A percentile compares a stretch with the other conserved stretches of the same genome.
These are phyloP conservation scores for Cladobotryum protrusum DNA, from an alignment of 2,329 filamentous ascomycete species.

Conservation along the genomic window DNA sequence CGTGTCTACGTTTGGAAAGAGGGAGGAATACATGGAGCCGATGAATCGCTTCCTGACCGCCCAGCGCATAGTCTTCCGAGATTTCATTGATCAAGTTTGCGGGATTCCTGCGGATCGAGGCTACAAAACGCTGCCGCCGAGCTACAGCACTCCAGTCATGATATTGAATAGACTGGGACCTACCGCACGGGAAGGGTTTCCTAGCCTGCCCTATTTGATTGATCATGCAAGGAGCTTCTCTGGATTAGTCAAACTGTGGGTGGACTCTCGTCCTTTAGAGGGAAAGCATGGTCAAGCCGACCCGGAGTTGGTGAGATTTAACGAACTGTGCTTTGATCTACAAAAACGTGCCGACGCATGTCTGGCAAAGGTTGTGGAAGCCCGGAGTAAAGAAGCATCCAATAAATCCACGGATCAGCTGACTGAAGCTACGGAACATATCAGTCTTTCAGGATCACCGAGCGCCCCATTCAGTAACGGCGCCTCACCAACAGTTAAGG, in stretches of 20 bases:
- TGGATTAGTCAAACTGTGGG: constrained; percentile 74
- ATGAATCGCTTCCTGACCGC: constrained; percentile 84
- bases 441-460: constrained; percentile 29
- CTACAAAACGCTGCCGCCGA: constrained; percentile 63
- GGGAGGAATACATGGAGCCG: constrained; percentile 98
- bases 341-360: constrained; percentile 48
- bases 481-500: constrained; percentile 20
- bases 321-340: constrained; percentile 43
- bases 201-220: constrained; percentile 85
- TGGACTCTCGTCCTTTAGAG: constrained; percentile 46
- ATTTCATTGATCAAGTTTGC: constrained; percentile 82
- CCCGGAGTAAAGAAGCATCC: constrained; percentile 33
- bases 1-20: constrained; percentile 83
- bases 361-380: constrained; percentile 41
- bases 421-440: constrained; percentile 43
- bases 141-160: constrained; percentile 87
- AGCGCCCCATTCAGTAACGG: constrained; percentile 22
- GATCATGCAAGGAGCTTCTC: constrained; percentile 84
- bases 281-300: constrained; percentile 29
- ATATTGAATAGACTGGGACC: constrained; percentile 78
- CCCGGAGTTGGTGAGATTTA: constrained; percentile 49
- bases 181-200: constrained; percentile 83
- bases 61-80: constrained; percentile 74
- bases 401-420: constrained; percentile 31
- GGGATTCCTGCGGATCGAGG: constrained; percentile 67